phyloP scores from a whole-genome alignment of 768 basidiomycete genomes.

The Pholiota microspora region DNA sequence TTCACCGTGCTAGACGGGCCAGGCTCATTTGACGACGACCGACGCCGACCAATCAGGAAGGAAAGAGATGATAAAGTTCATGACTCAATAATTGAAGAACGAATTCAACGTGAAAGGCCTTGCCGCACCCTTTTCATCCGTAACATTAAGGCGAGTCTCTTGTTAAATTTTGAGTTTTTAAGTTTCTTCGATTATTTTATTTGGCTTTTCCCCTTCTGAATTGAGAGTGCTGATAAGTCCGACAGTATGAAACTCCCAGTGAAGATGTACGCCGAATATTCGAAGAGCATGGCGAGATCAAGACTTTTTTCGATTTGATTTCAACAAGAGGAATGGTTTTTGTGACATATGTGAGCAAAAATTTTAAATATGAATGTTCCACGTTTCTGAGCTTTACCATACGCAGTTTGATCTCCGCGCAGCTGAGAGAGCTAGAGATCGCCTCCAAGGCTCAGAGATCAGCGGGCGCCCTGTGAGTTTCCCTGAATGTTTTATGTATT shows the following conservation, averaged over 20 bases:
- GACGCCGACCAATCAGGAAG: constrained; percentile 55
- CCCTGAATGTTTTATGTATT: not conserved
- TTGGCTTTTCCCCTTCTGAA: constrained; percentile 9
- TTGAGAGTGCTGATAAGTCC: constrained; percentile 17
- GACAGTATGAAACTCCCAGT: constrained; percentile 86
- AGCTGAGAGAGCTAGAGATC: constrained; percentile 88
- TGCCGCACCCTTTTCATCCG: constrained; percentile 96
- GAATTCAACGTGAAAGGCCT: constrained; percentile 89
- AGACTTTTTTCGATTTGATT: constrained; percentile 95
- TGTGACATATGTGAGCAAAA: constrained; percentile 87
- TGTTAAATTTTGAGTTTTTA: constrained; percentile 20
- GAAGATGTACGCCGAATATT: constrained; percentile 82
- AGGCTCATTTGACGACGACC: constrained; percentile 55
- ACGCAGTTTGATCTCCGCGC: constrained; percentile 86
- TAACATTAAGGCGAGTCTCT: constrained; percentile 89
- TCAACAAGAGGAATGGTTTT: constrained; percentile 98
- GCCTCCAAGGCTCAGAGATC: constrained; percentile 86
- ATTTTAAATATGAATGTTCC: not conserved
- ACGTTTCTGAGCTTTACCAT: constrained; percentile 15
- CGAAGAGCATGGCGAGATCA: constrained; percentile 93
- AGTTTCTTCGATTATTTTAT: constrained; percentile 7
- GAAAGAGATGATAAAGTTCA: constrained; percentile 88
- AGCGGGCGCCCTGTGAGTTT: constrained; percentile 84
- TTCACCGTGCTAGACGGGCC: constrained; percentile 62
- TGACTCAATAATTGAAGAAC: constrained; percentile 90